A percentile compares a stretch with the other conserved stretches of the same genome.
Evolutionary conservation across 805 yeast species (phyloP).

Genomic region (Saturnispora ahearnii): DNA sequence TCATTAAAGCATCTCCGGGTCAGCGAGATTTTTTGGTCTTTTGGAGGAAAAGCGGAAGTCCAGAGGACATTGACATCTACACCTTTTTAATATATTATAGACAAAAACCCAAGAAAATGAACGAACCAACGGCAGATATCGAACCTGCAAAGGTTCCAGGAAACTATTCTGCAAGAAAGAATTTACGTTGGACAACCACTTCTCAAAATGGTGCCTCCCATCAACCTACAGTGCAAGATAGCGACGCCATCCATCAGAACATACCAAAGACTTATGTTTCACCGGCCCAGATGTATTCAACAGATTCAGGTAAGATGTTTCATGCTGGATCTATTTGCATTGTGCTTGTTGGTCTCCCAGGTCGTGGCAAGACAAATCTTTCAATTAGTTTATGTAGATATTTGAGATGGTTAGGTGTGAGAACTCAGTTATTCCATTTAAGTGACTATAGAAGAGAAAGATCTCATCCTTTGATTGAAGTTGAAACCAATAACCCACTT

Average conservation of each 20-base stretch:
- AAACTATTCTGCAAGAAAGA: conserved; percentile 48
- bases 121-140: conserved; percentile 23
- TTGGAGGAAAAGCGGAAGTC: no score
- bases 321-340: conserved; percentile 94
- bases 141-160: conserved; percentile 39
- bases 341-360: conserved; percentile 87
- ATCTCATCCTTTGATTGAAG: conserved; percentile 26
- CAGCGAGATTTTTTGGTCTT: no score
- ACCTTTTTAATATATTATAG: neutral
- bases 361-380: conserved; percentile 89
- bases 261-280: conserved; percentile 58
- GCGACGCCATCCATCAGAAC: conserved; percentile 61
- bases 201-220: conserved; percentile 10
- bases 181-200: conserved; percentile 39
- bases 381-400: conserved; percentile 89
- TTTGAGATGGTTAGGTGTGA: conserved; percentile 92
- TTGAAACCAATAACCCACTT: conserved; percentile 55
- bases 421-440: conserved; percentile 82
- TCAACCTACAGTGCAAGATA: conserved; percentile 7
- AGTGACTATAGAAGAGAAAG: conserved; percentile 76
- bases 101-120: neutral
- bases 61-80: no score
- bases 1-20: no score
- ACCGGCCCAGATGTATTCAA: conserved; percentile 89
- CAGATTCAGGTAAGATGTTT: conserved; percentile 85